Conservation (phyloP, 2,329 filamentous ascomycete species). For the Fusarium caatingaense region DNA sequence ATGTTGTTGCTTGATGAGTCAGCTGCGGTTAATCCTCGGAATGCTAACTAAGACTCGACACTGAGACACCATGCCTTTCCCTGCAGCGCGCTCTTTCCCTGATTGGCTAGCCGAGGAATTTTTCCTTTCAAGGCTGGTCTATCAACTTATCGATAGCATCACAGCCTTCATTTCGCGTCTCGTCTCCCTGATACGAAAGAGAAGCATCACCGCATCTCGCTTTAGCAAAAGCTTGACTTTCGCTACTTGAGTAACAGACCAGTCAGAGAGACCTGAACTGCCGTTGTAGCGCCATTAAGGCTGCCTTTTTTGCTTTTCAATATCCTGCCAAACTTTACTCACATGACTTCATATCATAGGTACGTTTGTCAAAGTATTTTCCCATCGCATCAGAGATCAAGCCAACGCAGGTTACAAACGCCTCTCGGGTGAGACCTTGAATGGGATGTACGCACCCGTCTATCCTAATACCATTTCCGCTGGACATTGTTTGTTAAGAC, state of each 20-base stretch:
- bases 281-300: background rate
- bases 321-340: constrained; percentile 1
- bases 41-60: background rate
- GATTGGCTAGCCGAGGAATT: constrained; percentile 26
- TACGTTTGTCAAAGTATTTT: constrained; percentile 28
- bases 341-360: constrained; percentile 15
- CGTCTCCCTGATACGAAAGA: constrained; percentile 17
- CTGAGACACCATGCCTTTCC: background rate
- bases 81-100: background rate
- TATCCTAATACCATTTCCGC: background rate
- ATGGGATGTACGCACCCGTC: constrained; percentile 4
- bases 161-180: constrained; percentile 38
- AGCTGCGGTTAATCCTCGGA: constrained; percentile 40
- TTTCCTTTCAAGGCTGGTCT: constrained; percentile 17
- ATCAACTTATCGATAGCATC: constrained; percentile 39
- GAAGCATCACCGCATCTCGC: constrained; percentile 11
- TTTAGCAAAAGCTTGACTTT: background rate
- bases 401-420: constrained; percentile 25
- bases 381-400: constrained; percentile 10
- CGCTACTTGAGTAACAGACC: background rate
- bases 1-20: background rate
- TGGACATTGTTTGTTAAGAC: constrained; percentile 31
- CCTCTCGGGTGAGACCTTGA: constrained; percentile 24
- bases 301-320: background rate
- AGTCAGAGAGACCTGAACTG: background rate